Conservation (phyloP, 2,329 filamentous ascomycete species). For the Ophiostoma ulmi region DNA sequence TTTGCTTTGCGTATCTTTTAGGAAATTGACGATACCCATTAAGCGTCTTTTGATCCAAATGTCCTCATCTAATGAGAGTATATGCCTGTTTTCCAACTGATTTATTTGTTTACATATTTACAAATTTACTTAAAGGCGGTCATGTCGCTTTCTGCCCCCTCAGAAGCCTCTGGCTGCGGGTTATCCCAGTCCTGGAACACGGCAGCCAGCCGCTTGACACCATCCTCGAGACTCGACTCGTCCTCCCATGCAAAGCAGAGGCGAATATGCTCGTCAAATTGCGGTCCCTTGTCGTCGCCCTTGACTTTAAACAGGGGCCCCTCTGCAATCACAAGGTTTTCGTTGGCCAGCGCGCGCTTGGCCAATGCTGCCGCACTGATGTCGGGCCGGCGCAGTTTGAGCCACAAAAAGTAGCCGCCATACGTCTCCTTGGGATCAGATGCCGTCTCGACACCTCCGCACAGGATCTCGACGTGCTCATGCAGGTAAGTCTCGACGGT, state of each 20-base stretch:
- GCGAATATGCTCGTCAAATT: conserved; percentile 58
- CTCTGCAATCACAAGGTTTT: conserved; percentile 62
- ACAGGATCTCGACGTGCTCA: conserved; percentile 53
- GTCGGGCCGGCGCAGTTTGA: conserved; percentile 51
- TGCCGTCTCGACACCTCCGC: conserved; percentile 29
- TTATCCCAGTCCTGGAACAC: conserved; percentile 27
- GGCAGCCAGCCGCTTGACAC: conserved; percentile 46
- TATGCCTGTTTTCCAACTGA: not conserved
- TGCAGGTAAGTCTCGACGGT: conserved; percentile 57
- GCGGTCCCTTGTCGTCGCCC: conserved; percentile 48
- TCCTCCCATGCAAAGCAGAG: conserved; percentile 71
- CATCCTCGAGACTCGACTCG: conserved; percentile 59
- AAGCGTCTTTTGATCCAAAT: not conserved
- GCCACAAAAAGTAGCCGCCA: conserved; percentile 84
- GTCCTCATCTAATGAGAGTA: not conserved
- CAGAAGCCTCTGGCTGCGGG: not conserved
- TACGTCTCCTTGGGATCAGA: conserved; percentile 44
- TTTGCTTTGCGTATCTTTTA: not conserved
- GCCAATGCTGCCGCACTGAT: conserved; percentile 53
- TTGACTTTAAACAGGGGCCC: conserved; percentile 66
- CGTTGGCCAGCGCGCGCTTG: conserved; percentile 52
- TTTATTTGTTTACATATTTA: not conserved
- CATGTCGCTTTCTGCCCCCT: not conserved
- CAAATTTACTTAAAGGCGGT: conserved; percentile 22
- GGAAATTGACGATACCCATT: conserved; percentile 10